Evolutionary conservation across 257 asterid genomes (phyloP), one percentile per base, ranked within the genome.

Genomic region (Solanum bulbocastanum): DNA sequence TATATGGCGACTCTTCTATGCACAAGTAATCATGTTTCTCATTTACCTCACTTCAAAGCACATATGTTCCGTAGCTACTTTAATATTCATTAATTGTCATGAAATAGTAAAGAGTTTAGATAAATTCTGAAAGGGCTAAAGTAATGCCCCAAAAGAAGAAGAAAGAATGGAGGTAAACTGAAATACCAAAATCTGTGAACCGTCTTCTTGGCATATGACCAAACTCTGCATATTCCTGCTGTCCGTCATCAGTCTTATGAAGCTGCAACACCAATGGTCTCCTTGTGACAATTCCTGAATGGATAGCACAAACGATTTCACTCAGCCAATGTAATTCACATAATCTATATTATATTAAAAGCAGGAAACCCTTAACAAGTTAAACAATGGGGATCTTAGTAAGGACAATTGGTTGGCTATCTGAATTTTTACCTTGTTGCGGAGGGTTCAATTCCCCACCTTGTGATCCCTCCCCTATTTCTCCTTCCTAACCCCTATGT

Each of bases 241-340:
- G 87, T 56, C 96, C 98, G n/a, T 91, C 93, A 39, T 95, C 98
- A 23, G 88, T 94, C 88, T 93, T 93, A 83, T 96, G 98, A 90
- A 97, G 74, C 86, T 97, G 99, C 95, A 97, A 89, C 90, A 97
- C 99, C 92, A 97, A 87, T 0, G 99, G 99, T 84, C 99, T 91
- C 92, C 99, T 94, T 4, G 99, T 97, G n/a, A 97, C 99, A 89
- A 96, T 97, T 82, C 99, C 99, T 97, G 87, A 60, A 65, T 81
- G 23, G 58, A 56, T 62, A 73, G 32, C 16, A 71, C 81, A 20
- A 14, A 68, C 20, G 1, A 46, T 85, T 71, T 69, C 83, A 44
- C 40, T 69, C 83, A 42, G 6, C 62, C 2, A 42, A 78, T 42
- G 37, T 25, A 78, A 14, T n/a, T 25, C 62, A 44, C 27, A 79